Base-by-base conservation (phyloP, 169 alveolate species). In the Babesia ovis region DNA sequence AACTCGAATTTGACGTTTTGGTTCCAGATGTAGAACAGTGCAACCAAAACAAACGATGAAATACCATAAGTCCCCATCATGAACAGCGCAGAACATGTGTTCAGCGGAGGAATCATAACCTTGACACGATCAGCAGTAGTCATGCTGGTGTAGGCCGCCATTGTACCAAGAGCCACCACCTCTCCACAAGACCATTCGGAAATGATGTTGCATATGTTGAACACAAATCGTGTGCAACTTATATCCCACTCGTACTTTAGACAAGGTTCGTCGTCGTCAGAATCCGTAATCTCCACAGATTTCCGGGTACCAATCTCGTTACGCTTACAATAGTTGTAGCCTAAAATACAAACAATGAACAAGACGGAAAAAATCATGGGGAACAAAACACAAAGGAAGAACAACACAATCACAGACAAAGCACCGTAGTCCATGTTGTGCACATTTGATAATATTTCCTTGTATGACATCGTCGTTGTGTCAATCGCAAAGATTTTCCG, bases 111-210 rank as follows among this genome's bases (percentile, higher is more conserved):
- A 11, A 81, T 35, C 23, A 25, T 37, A 41, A 72, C 77, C 42
- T 22, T 56, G 16, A 81, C 85, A 32, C 79, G 45, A 29, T 61
- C 59, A 14, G 89, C 89, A 0, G 89, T 81, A 16, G 41, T 34
- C 66, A 81, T 50, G 45, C 77, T 55, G 16, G 69, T 46, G 59
- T 9, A 48, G n/a, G 81, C 85, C 11, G 89, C 84, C 11, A 71
- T 48, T 20, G 68, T 50, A 18, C 69, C 89, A 50, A 81, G 68
- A 4, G 85, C 5, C 3, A 81, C 42, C 20, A 81, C 89, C 60
- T 81, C 89, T 12, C 82, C 89, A 72, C 82, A 53, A 8, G 89
- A 70, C 89, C 89, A 81, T 48, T 81, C 89, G 14, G 89, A 81
- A 20, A 81, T 31, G 23, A 73, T 41, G 58, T 81, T 70, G 45